A percentile compares a stretch with the other conserved stretches of the same genome.
Evolutionary conservation across 2,329 filamentous ascomycete species (phyloP).

Genomic region (Hypoxylon sp.): DNA sequence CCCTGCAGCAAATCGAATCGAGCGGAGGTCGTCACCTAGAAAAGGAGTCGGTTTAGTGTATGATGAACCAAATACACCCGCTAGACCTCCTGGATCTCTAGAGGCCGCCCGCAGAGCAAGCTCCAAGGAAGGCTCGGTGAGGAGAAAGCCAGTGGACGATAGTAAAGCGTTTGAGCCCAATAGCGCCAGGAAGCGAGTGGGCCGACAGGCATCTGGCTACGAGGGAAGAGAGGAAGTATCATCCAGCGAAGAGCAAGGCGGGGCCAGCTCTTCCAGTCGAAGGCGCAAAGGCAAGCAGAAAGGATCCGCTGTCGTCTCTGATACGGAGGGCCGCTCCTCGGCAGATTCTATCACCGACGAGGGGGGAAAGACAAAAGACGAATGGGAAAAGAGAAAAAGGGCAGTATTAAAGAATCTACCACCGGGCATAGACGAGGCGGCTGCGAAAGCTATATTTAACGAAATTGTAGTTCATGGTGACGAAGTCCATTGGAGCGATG

Average conservation of each 20-base stretch:
- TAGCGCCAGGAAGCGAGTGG: slow-evolving; percentile 44
- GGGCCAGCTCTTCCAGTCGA: slow-evolving; percentile 30
- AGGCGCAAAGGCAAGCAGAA: slow-evolving; percentile 54
- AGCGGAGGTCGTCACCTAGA: slow-evolving; percentile 38
- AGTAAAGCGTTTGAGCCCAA: slow-evolving; percentile 40
- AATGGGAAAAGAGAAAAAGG: slow-evolving; percentile 73
- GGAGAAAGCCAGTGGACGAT: slow-evolving; percentile 40
- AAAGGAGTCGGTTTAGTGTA: slow-evolving; percentile 35
- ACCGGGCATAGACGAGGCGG: slow-evolving; percentile 81
- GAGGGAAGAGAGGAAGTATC: slow-evolving; percentile 37
- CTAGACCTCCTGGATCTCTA: slow-evolving; percentile 27
- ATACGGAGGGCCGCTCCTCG: slow-evolving; percentile 61
- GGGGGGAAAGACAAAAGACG: slow-evolving; percentile 56
- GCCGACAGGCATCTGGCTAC: slow-evolving; percentile 27
- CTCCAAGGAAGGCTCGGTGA: slow-evolving; percentile 36
- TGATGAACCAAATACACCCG: slow-evolving; percentile 37
- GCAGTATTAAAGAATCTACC: slow-evolving; percentile 82
- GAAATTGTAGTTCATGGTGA: slow-evolving; percentile 96
- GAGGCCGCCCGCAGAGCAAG: slow-evolving; percentile 31
- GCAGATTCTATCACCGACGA: slow-evolving; percentile 59
- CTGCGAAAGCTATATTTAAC: slow-evolving; percentile 92
- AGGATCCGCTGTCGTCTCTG: slow-evolving; percentile 58
- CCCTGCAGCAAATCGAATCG: slow-evolving; percentile 28
- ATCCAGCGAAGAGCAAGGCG: slow-evolving; percentile 45
- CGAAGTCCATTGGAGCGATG: slow-evolving; percentile 93